These are phyloP conservation scores for Cercophora samala DNA, from an alignment of 495 filamentous ascomycete genomes.

Conservation along the genomic window DNA sequence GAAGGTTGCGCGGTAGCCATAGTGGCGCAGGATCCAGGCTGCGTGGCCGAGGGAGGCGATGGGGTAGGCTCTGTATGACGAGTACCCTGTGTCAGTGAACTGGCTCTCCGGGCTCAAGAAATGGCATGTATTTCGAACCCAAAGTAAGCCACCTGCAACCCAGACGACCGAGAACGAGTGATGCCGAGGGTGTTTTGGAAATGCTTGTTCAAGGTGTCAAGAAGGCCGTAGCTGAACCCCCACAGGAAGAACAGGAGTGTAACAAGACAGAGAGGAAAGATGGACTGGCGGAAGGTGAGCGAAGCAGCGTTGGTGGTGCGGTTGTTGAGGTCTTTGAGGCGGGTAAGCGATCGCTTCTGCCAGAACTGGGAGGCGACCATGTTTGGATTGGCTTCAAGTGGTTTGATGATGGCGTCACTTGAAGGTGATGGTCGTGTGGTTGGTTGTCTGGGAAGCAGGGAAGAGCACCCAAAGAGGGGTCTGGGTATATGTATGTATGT, in stretches of 20 bases:
- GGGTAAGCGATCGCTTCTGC: slow-evolving; percentile 35
- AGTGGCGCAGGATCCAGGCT: slow-evolving; percentile 61
- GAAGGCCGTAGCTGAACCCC: slow-evolving; percentile 79
- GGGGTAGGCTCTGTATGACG: slow-evolving; percentile 54
- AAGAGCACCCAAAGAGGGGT: too few relatives aligned
- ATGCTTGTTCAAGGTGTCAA: slow-evolving; percentile 42
- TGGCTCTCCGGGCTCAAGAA: too few relatives aligned
- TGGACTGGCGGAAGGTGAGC: slow-evolving; percentile 53
- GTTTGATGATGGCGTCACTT: too few relatives aligned
- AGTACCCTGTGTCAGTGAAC: too few relatives aligned
- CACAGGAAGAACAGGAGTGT: slow-evolving; percentile 82
- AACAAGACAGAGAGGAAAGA: slow-evolving; percentile 55
- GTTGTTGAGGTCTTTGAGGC: slow-evolving; percentile 44
- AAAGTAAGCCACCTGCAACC: slow-evolving; percentile 43
- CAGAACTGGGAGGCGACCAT: slow-evolving; percentile 13
- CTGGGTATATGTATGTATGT: too few relatives aligned
- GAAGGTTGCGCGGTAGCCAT: slow-evolving; percentile 61
- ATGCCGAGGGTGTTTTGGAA: slow-evolving; percentile 44
- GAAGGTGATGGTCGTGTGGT: too few relatives aligned
- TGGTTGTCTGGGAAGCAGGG: too few relatives aligned
- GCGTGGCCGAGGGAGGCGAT: slow-evolving; percentile 50
- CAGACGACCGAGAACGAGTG: slow-evolving; percentile 31
- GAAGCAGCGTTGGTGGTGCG: slow-evolving; percentile 50
- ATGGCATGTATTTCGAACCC: slow-evolving; percentile 21
- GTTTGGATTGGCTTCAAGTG: too few relatives aligned